Evolutionary conservation across 805 yeast genomes (phyloP), one percentile per base, ranked within the genome.

Genomic region (Wilhelminamyces savonicus): DNA sequence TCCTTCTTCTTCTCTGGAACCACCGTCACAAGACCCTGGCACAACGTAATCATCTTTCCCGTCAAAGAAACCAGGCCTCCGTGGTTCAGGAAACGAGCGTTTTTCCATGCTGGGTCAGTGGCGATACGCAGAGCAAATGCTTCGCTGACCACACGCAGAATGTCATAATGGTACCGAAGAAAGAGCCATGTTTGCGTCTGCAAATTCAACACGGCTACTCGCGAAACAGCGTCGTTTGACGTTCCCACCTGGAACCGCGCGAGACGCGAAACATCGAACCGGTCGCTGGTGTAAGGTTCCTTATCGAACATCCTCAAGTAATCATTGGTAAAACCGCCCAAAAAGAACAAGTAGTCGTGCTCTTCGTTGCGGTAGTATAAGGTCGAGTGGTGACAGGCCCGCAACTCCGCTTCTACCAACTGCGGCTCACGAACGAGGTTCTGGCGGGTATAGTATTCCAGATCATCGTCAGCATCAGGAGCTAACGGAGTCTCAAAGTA

Each of bases 121-220:
- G 34, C 35, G 7, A 52, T 31, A 21, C 37, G 31, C 14, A 49
- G 41, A 18, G 46, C 28, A 24, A 50, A 45, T 12, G 37, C 33
- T 3, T 52, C 47, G 11, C 48, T 44, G 12, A 57, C 38, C 2
- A 43, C 44, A 22, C 51, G 50, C 16, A 48, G 36, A 9, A 55
- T 33, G 33, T 62, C 63, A 32, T 47, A 54, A 37, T 46, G 53
- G 40, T 54, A 62, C 27, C 54, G 48, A 29, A 51, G 38, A 40
- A 59, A 63, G 30, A 53, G 50, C 69, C 69, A 64, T 5, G 59
- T 57, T 36, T 61, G 67, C 4, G 69, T 57, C 27, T 50, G 52
- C 25, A 62, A 39, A 38, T 62, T 62, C 24, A 61, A 52, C 12
- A 52, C 58, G 11, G 62, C 50, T 17, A 63, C 37, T 23, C 69